Conservation (phyloP, 169 alveolate genomes). For the Plasmodium gaboni region DNA sequence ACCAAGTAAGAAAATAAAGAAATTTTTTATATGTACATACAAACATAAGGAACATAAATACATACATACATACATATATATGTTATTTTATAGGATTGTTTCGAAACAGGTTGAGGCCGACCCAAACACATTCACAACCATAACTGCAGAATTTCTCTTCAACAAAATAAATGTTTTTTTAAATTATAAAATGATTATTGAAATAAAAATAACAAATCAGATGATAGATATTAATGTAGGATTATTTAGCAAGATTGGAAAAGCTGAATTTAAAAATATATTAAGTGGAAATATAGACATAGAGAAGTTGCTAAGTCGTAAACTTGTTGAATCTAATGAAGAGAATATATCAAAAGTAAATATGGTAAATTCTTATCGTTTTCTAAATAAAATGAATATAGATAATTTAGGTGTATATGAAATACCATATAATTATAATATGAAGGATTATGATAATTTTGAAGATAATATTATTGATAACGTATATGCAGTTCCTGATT, state of each 20-base stretch:
- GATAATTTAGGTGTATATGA: slow-evolving; percentile 61
- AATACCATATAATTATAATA: slow-evolving; percentile 32
- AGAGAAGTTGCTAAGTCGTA: slow-evolving; percentile 27
- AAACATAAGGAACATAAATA: not conserved
- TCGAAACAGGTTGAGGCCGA: slow-evolving; percentile 34
- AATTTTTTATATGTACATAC: not conserved
- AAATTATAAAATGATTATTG: slow-evolving; percentile 56
- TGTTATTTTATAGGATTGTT: slow-evolving; percentile 28
- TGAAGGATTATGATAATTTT: slow-evolving; percentile 22
- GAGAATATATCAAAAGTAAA: slow-evolving; percentile 20
- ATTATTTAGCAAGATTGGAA: slow-evolving; percentile 49
- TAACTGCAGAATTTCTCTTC: slow-evolving; percentile 24
- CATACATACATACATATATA: not conserved
- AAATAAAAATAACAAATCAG: slow-evolving; percentile 15
- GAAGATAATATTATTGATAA: slow-evolving; percentile 5
- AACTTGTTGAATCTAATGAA: slow-evolving; percentile 9
- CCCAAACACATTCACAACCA: slow-evolving; percentile 6
- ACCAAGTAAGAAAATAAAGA: slow-evolving; percentile 22
- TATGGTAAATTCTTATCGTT: slow-evolving; percentile 38
- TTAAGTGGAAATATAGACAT: slow-evolving; percentile 38
- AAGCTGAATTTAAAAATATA: slow-evolving; percentile 54
- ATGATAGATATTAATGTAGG: slow-evolving; percentile 9
- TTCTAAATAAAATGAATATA: slow-evolving; percentile 25
- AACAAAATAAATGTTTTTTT: slow-evolving; percentile 44
- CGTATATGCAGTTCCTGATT: slow-evolving; percentile 69